Conservation (phyloP, 2,329 filamentous ascomycete genomes). For the Trichoderma citrinoviride region DNA sequence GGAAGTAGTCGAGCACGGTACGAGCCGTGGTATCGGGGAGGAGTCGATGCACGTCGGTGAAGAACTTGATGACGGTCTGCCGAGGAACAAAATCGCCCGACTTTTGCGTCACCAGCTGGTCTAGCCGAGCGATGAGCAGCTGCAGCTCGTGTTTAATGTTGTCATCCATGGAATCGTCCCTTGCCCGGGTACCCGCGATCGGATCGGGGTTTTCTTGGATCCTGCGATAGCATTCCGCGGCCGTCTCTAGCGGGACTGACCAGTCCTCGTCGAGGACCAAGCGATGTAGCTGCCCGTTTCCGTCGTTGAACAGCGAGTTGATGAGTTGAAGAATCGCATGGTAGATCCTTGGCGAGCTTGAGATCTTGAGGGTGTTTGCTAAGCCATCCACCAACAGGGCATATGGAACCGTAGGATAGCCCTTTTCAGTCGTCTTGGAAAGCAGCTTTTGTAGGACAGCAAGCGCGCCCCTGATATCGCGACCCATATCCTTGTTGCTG, state of each 20-base stretch:
- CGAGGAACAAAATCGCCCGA: slow-evolving; percentile 59
- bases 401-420: slow-evolving; percentile 59
- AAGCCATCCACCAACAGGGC: slow-evolving; percentile 58
- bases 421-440: slow-evolving; percentile 57
- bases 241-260: slow-evolving; percentile 59
- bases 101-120: slow-evolving; percentile 45
- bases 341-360: slow-evolving; percentile 46
- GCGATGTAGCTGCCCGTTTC: slow-evolving; percentile 51
- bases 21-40: slow-evolving; percentile 64
- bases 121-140: slow-evolving; percentile 48
- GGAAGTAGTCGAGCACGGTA: slow-evolving; percentile 65
- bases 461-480: slow-evolving; percentile 61
- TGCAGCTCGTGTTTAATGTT: slow-evolving; percentile 44
- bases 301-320: slow-evolving; percentile 55
- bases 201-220: slow-evolving; percentile 30
- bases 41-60: slow-evolving; percentile 58
- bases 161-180: slow-evolving; percentile 37
- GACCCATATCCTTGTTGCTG: slow-evolving; percentile 50
- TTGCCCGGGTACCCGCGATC: slow-evolving; percentile 25
- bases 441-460: slow-evolving; percentile 62
- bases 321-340: slow-evolving; percentile 51
- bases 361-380: slow-evolving; percentile 47
- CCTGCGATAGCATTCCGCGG: slow-evolving; percentile 51
- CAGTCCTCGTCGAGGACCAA: slow-evolving; percentile 65
- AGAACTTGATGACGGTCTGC: slow-evolving; percentile 65